These are phyloP conservation scores for Fonsecaea pedrosoi DNA, from an alignment of 2,329 filamentous ascomycete species.

Conservation along the genomic window DNA sequence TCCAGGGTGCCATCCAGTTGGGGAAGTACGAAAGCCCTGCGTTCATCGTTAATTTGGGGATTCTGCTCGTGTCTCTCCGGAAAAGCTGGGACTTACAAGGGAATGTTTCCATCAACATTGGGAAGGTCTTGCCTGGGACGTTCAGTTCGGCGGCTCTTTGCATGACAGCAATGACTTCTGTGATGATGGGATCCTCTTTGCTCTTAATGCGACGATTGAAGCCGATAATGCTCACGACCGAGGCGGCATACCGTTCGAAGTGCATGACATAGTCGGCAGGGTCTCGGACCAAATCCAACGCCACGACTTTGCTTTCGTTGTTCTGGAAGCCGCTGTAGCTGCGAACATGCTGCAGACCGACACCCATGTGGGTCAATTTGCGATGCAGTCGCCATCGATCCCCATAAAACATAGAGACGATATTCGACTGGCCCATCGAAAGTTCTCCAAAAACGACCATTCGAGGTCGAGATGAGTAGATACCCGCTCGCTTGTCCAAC, in stretches of 20 bases:
- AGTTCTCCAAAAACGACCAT: conserved; percentile 46
- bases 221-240: conserved; percentile 51
- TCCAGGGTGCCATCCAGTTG: conserved; percentile 59
- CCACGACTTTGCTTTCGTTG: conserved; percentile 64
- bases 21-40: conserved; percentile 56
- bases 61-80: neutral
- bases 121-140: conserved; percentile 62
- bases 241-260: conserved; percentile 51
- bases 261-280: conserved; percentile 48
- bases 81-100: conserved; percentile 41
- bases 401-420: conserved; percentile 54
- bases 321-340: conserved; percentile 63
- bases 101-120: conserved; percentile 65
- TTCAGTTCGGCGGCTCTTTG: conserved; percentile 64
- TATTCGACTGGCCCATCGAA: conserved; percentile 41
- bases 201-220: conserved; percentile 50
- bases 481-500: conserved; percentile 45
- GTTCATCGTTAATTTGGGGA: conserved; percentile 1
- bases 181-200: conserved; percentile 64
- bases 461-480: conserved; percentile 44
- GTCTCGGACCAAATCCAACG: conserved; percentile 48
- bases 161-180: conserved; percentile 67
- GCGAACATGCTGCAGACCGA: conserved; percentile 63
- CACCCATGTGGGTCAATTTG: conserved; percentile 60
- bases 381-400: conserved; percentile 52